A percentile compares a stretch with the other conserved stretches of the same genome.
Evolutionary conservation across 768 basidiomycete genomes (phyloP).

Genomic region (Trametes villosa): DNA sequence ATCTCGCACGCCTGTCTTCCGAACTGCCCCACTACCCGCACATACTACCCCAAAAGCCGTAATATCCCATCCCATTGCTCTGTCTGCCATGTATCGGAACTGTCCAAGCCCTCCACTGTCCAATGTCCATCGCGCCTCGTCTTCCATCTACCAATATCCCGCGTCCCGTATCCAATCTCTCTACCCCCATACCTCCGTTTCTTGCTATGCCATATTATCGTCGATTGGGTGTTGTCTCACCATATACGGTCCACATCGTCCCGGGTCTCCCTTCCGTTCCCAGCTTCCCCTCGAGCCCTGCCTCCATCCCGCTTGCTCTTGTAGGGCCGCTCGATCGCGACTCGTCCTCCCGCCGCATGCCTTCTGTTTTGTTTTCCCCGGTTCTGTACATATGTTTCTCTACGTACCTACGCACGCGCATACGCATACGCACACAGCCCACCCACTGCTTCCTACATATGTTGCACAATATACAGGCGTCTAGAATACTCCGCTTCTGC

Average conservation of each 20-base stretch:
- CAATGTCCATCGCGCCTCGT: background rate
- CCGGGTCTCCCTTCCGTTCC: background rate
- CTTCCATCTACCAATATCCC: background rate
- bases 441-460: background rate
- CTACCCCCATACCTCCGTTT: background rate
- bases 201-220: slow-evolving; percentile 18
- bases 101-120: slow-evolving; percentile 9
- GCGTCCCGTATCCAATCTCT: background rate
- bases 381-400: slow-evolving; percentile 7
- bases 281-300: background rate
- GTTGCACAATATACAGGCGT: slow-evolving; percentile 13
- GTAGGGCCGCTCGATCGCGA: slow-evolving; percentile 18
- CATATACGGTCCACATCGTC: slow-evolving; percentile 12
- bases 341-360: slow-evolving; percentile 3
- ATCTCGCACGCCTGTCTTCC: background rate
- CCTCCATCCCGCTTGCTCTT: slow-evolving; percentile 8
- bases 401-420: background rate
- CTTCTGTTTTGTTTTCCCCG: background rate
- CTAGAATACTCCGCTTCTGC: background rate
- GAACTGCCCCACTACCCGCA: background rate
- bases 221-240: slow-evolving; percentile 18
- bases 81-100: slow-evolving; percentile 22
- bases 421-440: background rate
- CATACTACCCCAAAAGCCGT: slow-evolving; percentile 7
- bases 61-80: slow-evolving; percentile 18